phyloP scores from a whole-genome alignment of 805 yeast species.

The Yarrowia sp. region DNA sequence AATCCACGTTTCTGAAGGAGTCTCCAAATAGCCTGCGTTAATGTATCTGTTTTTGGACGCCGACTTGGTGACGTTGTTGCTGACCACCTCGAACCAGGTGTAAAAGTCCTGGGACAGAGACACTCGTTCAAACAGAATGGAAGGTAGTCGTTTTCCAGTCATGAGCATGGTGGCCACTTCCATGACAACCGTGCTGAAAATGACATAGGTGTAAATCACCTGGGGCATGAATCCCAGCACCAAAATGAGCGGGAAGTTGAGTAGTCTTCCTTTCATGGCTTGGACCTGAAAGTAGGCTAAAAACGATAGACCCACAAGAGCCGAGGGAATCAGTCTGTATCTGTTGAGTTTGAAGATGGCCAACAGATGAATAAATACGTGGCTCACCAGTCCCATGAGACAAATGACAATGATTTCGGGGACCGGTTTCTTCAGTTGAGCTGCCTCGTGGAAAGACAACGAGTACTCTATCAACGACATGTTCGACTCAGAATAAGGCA shows the following conservation, averaged over 20 bases:
- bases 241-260: constrained; percentile 53
- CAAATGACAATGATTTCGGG: constrained; percentile 51
- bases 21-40: constrained; percentile 8
- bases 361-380: constrained; percentile 59
- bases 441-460: constrained; percentile 70
- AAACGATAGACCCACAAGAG: constrained; percentile 54
- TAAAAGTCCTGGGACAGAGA: neutral
- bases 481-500: constrained; percentile 62
- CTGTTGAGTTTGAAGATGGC: constrained; percentile 52
- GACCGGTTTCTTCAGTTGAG: constrained; percentile 49
- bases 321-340: constrained; percentile 61
- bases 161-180: constrained; percentile 6
- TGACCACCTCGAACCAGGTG: constrained; percentile 15
- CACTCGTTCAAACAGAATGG: constrained; percentile 7
- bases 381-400: constrained; percentile 56
- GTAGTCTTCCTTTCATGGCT: constrained; percentile 43
- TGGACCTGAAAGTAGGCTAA: constrained; percentile 47
- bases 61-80: neutral
- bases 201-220: constrained; percentile 49
- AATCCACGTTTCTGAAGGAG: constrained; percentile 12
- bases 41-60: constrained; percentile 18
- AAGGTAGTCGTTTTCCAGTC: constrained; percentile 17
- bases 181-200: constrained; percentile 32
- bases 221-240: constrained; percentile 66
- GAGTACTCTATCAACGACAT: constrained; percentile 74